Conservation (phyloP, 805 yeast genomes). For the Nakazawaea wickerhamii region DNA sequence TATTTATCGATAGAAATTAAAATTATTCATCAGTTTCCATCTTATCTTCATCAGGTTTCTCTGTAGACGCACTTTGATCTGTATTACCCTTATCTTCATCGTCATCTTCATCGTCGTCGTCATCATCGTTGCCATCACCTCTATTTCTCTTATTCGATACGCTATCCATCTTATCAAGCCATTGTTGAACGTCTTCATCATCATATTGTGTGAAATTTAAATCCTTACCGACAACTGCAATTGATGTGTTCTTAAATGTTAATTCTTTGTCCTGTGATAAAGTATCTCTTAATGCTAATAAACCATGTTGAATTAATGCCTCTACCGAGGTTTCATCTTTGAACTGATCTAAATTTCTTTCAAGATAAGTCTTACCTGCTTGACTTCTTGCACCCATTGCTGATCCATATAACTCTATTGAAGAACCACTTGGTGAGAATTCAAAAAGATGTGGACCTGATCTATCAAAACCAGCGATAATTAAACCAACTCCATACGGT, state of each 20-base stretch:
- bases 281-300: constrained; percentile 89
- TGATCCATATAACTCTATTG: constrained; percentile 84
- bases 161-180: constrained; percentile 73
- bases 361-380: constrained; percentile 95
- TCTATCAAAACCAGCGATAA: constrained; percentile 87
- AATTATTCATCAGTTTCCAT: constrained; percentile 28
- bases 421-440: constrained; percentile 94
- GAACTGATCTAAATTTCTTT: constrained; percentile 72
- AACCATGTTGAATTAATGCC: constrained; percentile 77
- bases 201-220: constrained; percentile 72
- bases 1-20: constrained; percentile 9
- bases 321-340: constrained; percentile 54
- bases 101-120: constrained; percentile 23
- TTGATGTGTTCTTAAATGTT: constrained; percentile 76
- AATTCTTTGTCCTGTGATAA: constrained; percentile 91
- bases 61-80: constrained; percentile 14
- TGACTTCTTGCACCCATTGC: constrained; percentile 99
- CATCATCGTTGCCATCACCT: constrained; percentile 28
- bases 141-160: constrained; percentile 52
- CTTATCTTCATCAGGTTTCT: constrained; percentile 9
- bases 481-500: constrained; percentile 96
- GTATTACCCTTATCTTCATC: constrained; percentile 26
- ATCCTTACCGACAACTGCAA: constrained; percentile 88
- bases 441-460: constrained; percentile 92
- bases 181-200: constrained; percentile 78